Base-by-base conservation (phyloP, 2,329 filamentous ascomycete species). In the Beauveria brongniartii region DNA sequence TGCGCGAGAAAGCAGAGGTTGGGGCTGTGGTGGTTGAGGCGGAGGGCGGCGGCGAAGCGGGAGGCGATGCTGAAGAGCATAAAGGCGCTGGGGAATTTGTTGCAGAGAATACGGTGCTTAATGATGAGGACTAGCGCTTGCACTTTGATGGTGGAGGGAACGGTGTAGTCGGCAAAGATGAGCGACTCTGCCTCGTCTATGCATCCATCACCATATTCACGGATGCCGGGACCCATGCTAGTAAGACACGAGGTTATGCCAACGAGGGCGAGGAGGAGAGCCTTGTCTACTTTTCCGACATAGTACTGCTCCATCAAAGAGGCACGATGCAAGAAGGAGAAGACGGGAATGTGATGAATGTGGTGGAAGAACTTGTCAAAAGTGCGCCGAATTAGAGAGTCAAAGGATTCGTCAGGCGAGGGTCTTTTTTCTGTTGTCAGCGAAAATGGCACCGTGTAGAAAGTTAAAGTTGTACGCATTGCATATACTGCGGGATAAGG, bases 301-400 rank as follows among this genome's bases (percentile, higher is more conserved):
- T 82, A 78, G 67, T 83, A 83, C 34, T 82, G 77, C 67, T 84
- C 81, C 80, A 83, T 83, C 26, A 84, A 77, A 2, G 82, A 84
- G 14, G 82, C 81, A 28, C 81, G 80, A 65, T 85, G 82, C 18
- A 85, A 70, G 61, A 84, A 85, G 12, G 81, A 82, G 71, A 81
- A 82, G 65, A 82, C 80, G 50, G 82, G 80, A 56, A 84, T 81
- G 63, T 84, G 82, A 69, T 84, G 81, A 46, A 84, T 76, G 66
- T 84, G 79, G 47, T 79, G 78, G 68, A 84, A 84, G 71, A 83
- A 84, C 65, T 79, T 78, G 65, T 81, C 80, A 64, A 84, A 82
- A 6, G 80, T 81, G 44, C 77, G 77, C 55, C 77, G 73, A 46
- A 82, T 80, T 28, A 84, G 68, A 24, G 76, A 72, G 65, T 83